These are phyloP conservation scores for Neopestalotiopsis sp. DNA, from an alignment of 2,329 filamentous ascomycete genomes.

Conservation along the genomic window DNA sequence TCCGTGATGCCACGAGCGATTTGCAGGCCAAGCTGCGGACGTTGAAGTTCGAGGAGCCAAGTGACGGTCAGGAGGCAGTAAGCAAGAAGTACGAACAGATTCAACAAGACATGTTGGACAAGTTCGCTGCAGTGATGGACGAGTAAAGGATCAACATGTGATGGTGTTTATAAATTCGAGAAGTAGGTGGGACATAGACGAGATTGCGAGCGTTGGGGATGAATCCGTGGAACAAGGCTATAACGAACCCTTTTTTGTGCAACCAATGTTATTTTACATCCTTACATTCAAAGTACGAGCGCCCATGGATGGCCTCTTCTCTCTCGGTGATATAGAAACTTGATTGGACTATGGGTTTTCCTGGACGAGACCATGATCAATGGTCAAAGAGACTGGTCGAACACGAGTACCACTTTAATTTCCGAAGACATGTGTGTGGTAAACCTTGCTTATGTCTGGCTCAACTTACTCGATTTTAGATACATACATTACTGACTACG, in stretches of 20 bases:
- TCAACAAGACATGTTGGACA: slow-evolving; percentile 91
- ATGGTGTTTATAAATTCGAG: not conserved
- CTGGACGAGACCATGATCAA: too few species aligned
- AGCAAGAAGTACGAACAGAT: slow-evolving; percentile 95
- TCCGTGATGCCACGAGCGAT: slow-evolving; percentile 87
- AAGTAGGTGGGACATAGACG: slow-evolving; percentile 9
- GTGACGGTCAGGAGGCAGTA: slow-evolving; percentile 80
- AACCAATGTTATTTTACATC: slow-evolving; percentile 6
- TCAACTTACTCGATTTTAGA: too few species aligned
- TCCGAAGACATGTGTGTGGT: too few species aligned
- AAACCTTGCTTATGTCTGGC: too few species aligned
- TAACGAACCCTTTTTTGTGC: slow-evolving; percentile 6
- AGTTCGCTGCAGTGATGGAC: slow-evolving; percentile 94
- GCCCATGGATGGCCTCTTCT: too few species aligned
- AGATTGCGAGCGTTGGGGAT: not conserved
- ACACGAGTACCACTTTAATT: too few species aligned
- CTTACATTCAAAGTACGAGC: not conserved
- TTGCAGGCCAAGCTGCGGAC: slow-evolving; percentile 84
- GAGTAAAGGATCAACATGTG: slow-evolving; percentile 65
- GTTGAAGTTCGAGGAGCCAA: slow-evolving; percentile 96
- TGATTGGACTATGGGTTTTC: too few species aligned
- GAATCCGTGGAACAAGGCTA: not conserved
- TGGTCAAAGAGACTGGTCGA: too few species aligned
- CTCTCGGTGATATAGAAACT: too few species aligned
- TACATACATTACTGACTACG: too few species aligned